A percentile compares a stretch with the other conserved stretches of the same genome.
These are phyloP conservation scores for Fraxinus velutina DNA, from an alignment of 305 asterid genomes.

Conservation along the genomic window DNA sequence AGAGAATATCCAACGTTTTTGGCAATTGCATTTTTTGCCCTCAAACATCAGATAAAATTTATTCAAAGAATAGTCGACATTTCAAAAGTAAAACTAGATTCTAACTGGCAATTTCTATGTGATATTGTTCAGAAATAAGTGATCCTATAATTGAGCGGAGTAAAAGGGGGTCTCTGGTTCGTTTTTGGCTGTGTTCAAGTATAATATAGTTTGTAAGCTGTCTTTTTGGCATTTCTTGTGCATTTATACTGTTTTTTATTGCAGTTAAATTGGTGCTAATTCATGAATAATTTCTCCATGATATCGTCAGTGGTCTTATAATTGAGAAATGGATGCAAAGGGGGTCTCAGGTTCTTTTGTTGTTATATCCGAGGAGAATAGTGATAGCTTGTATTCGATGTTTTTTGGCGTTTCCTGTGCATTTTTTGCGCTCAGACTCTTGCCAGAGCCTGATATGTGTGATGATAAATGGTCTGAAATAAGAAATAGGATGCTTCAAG, in stretches of 20 bases:
- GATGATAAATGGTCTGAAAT: constrained; percentile 56
- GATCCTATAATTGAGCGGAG: constrained; percentile 34
- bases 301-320: not conserved
- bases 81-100: not conserved
- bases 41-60: not conserved
- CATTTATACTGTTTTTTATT: not conserved
- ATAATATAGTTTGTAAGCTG: constrained; percentile 41
- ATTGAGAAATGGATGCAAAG: constrained; percentile 56
- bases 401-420: constrained; percentile 79
- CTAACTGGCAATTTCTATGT: not conserved
- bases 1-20: not conserved
- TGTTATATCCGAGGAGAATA: constrained; percentile 33
- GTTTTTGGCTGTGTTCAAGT: constrained; percentile 29
- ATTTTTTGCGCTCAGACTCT: constrained; percentile 50
- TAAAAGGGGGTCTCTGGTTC: constrained; percentile 38
- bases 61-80: not conserved
- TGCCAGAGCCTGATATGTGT: constrained; percentile 47
- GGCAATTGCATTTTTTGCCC: not conserved
- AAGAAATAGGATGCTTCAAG: constrained; percentile 50
- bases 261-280: not conserved
- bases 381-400: constrained; percentile 53
- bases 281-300: not conserved
- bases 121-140: constrained; percentile 28
- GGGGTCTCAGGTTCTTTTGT: constrained; percentile 30
- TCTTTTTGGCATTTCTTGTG: constrained; percentile 8